Percentiles rank a stretch among this genome's conserved stretches.
phyloP scores from a whole-genome alignment of 345 rosid species.

The Eucalyptus pauciflora region DNA sequence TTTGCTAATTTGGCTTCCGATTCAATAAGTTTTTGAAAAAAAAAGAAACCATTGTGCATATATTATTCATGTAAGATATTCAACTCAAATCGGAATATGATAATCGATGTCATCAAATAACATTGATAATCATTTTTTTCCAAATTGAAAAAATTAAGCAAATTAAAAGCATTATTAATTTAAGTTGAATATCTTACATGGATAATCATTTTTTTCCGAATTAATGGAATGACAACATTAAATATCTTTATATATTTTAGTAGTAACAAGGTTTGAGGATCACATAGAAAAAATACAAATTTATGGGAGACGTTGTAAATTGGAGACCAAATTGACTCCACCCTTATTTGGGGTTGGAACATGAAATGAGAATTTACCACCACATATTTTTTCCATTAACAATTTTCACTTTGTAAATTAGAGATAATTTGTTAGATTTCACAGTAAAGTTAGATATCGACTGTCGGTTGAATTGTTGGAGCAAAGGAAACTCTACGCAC shows the following conservation, averaged over 20 bases:
- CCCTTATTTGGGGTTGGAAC: no score
- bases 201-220: not conserved
- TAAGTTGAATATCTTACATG: not conserved
- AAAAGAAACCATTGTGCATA: no score
- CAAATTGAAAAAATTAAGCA: not conserved
- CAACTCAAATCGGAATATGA: no score
- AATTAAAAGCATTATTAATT: not conserved
- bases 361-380: not conserved
- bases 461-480: not conserved
- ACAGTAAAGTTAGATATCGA: not conserved
- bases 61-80: no score
- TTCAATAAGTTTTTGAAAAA: no score
- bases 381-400: not conserved
- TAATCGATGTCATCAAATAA: no score
- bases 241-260: no score
- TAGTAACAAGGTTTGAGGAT: no score
- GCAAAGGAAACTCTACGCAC: not conserved
- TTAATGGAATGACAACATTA: no score
- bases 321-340: not conserved
- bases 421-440: not conserved
- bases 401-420: not conserved
- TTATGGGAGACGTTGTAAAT: not conserved
- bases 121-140: fast-evolving
- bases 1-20: no score
- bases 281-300: not conserved